Evolutionary conservation across 495 filamentous ascomycete species (phyloP).

Genomic region (Thozetella sp.): DNA sequence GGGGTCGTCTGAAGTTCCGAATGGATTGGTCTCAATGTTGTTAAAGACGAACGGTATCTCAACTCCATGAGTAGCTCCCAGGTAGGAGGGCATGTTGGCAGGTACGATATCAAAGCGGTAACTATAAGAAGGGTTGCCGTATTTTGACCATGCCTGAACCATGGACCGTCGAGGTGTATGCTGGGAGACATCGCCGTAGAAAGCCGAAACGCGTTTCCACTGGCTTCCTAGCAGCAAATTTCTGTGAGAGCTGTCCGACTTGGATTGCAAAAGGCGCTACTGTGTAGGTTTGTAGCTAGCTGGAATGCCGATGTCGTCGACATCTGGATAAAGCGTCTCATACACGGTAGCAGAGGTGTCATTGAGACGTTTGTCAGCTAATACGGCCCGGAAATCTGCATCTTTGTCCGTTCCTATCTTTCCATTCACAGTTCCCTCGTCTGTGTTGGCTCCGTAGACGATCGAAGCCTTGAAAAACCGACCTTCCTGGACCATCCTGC

Average conservation of each 20-base stretch:
- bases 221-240: background rate
- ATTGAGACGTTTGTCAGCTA: background rate
- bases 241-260: background rate
- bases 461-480: background rate
- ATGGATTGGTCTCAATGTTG: too few species aligned
- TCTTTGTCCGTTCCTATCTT: background rate
- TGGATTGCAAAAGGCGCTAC: too few species aligned
- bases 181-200: background rate
- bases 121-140: background rate
- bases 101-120: background rate
- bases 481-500: background rate
- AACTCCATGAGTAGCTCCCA: background rate
- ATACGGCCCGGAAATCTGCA: background rate
- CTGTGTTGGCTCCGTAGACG: background rate
- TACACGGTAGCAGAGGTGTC: background rate
- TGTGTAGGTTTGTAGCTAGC: too few species aligned
- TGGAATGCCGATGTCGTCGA: background rate
- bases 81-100: background rate
- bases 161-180: background rate
- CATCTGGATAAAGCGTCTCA: background rate
- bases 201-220: background rate
- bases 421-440: background rate
- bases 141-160: background rate
- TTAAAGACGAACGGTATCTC: background rate
- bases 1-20: too few species aligned